phyloP scores from a whole-genome alignment of 176 grass and related monocot genomes.

The Areca catechu region DNA sequence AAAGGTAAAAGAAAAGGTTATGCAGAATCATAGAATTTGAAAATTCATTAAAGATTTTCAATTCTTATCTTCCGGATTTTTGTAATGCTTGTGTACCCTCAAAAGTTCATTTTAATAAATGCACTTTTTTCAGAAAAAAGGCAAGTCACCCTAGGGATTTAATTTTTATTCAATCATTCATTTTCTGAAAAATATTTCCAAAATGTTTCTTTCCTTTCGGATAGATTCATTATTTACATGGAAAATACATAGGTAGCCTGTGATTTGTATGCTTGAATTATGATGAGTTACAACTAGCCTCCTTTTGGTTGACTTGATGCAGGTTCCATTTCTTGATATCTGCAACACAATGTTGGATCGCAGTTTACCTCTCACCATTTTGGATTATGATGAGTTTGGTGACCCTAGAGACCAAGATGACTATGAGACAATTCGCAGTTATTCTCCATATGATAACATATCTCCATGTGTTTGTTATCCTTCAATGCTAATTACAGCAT shows the following conservation, averaged over 20 bases:
- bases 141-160: too few relatives aligned
- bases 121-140: too few relatives aligned
- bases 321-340: conserved; percentile 95
- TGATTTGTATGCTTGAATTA: neutral
- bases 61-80: too few relatives aligned
- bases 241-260: neutral
- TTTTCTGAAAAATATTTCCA: too few relatives aligned
- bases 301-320: conserved; percentile 16
- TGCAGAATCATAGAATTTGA: too few relatives aligned
- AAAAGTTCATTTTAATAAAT: too few relatives aligned
- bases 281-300: neutral
- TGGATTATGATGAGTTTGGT: conserved; percentile 91
- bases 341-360: conserved; percentile 78
- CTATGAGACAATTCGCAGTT: conserved; percentile 56
- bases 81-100: too few relatives aligned
- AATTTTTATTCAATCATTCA: too few relatives aligned
- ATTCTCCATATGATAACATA: conserved; percentile 78
- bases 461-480: conserved; percentile 57
- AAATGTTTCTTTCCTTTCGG: too few relatives aligned
- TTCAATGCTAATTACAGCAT: conserved; percentile 55
- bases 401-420: conserved; percentile 45
- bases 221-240: too few relatives aligned
- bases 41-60: too few relatives aligned
- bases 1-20: too few relatives aligned
- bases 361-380: conserved; percentile 81